Evolutionary conservation across 257 asterid species (phyloP).

Genomic region (Solanum pennellii): DNA sequence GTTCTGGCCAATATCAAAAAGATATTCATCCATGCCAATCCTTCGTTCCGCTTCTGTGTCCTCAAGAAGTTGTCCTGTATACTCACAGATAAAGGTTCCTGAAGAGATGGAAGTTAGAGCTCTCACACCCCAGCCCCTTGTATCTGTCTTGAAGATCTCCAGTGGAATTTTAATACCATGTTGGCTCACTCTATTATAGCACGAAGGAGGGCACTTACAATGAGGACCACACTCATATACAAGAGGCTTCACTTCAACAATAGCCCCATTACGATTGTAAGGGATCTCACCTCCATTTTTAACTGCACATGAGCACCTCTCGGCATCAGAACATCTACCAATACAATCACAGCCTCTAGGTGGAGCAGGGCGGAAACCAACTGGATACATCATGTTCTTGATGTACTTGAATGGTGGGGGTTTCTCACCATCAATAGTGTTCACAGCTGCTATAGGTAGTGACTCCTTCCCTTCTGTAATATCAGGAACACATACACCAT

Average conservation of each 20-base stretch:
- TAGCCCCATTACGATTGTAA: slow-evolving; percentile 60
- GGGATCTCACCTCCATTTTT: slow-evolving; percentile 76
- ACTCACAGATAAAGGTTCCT: slow-evolving; percentile 89
- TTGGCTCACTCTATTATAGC: slow-evolving; percentile 71
- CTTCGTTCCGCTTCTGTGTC: slow-evolving; percentile 77
- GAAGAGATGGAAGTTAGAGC: slow-evolving; percentile 58
- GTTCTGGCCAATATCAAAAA: slow-evolving; percentile 78
- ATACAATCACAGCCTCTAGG: slow-evolving; percentile 63
- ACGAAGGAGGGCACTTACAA: slow-evolving; percentile 81
- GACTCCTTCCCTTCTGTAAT: slow-evolving; percentile 57
- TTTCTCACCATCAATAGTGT: slow-evolving; percentile 30
- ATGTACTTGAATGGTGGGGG: slow-evolving; percentile 55
- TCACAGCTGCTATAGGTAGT: slow-evolving; percentile 48
- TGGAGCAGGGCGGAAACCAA: slow-evolving; percentile 24
- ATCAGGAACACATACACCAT: slow-evolving; percentile 54
- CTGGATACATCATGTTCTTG: slow-evolving; percentile 51
- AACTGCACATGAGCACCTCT: slow-evolving; percentile 45
- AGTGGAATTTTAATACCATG: slow-evolving; percentile 51
- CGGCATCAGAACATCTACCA: slow-evolving; percentile 49
- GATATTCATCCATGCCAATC: slow-evolving; percentile 70
- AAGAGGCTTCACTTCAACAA: slow-evolving; percentile 53
- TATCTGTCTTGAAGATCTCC: slow-evolving; percentile 73
- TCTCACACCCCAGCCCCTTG: slow-evolving; percentile 94
- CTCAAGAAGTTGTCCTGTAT: slow-evolving; percentile 76
- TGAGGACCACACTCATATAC: slow-evolving; percentile 87